These are phyloP conservation scores for Boechera retrofracta DNA, from an alignment of 345 rosid genomes.

Conservation along the genomic window DNA sequence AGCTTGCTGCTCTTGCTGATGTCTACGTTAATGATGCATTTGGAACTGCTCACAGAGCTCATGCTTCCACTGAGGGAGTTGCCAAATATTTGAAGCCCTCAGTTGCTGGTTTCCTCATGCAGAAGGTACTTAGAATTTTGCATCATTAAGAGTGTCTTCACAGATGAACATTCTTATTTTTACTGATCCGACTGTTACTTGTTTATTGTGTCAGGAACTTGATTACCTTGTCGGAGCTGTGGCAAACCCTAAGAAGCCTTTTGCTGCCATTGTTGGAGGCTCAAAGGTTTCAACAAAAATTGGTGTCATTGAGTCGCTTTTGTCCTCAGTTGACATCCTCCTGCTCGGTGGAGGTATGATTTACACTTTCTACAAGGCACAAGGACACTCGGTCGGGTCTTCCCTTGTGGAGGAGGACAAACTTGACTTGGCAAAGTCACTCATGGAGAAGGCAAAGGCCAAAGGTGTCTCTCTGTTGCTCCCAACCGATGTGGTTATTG, in stretches of 20 bases:
- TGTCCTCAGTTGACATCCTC: conserved; percentile 70
- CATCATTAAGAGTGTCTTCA: neutral
- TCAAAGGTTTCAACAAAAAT: conserved; percentile 95
- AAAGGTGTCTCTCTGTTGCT: conserved; percentile 81
- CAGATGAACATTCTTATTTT: neutral
- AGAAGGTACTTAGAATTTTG: conserved; percentile 57
- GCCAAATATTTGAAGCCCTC: conserved; percentile 90
- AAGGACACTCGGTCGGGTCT: conserved; percentile 77
- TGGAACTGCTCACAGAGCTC: conserved; percentile 97
- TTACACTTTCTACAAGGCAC: conserved; percentile 87
- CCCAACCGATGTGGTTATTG: conserved; percentile 84
- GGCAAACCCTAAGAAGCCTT: conserved; percentile 88
- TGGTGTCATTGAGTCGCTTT: conserved; percentile 90
- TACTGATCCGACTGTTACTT: neutral
- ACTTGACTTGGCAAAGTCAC: conserved; percentile 74
- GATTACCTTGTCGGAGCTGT: conserved; percentile 97
- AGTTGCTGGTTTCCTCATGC: conserved; percentile 95
- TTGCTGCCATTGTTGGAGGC: conserved; percentile 97
- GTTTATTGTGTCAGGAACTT: conserved; percentile 60
- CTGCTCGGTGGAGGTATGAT: conserved; percentile 96
- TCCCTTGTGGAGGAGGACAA: conserved; percentile 90
- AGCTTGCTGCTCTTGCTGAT: conserved; percentile 91
- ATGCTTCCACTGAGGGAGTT: conserved; percentile 97
- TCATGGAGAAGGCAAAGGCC: conserved; percentile 78
- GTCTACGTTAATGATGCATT: conserved; percentile 95